Base-by-base conservation (phyloP, 306 rosid genomes). In the Fagus sylvatica region DNA sequence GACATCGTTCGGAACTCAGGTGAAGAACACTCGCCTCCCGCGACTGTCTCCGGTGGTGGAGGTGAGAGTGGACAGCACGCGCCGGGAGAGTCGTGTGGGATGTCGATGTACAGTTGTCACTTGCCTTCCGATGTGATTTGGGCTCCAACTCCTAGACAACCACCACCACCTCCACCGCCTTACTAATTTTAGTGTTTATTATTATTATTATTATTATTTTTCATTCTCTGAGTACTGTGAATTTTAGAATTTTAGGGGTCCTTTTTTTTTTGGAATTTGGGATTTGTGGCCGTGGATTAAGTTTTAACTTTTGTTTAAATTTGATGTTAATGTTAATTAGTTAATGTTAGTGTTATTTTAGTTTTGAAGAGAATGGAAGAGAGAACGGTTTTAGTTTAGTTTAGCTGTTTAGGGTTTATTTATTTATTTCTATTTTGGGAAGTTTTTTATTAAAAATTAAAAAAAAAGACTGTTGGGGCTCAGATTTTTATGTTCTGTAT, bases 81-180 rank as follows among this genome's bases (percentile, higher is more conserved):
- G 40, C 88, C 80, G 4, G 88, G 76, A 1, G 93, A 86, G 37
- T 84, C 97, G 40, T 87, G 95, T 61, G 96, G 88, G 75, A 88
- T 89, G 90, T 59, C 96, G 3, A 88, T 91, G 90, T 95, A 91
- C 75, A 90, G 85, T 85, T 81, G 89, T 72, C 98, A 88, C 54
- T 4, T 88, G 59, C 93, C 93, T 0, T 86, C 94, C 0, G 99
- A 95, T 75, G 93, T 88, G 49, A 86, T 93, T 15, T 95, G 99
- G 99, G 88, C 98, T 57, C 96, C 93, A 2, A 79, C 98, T 0
- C 90, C 96, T 0, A 89, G 99, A 77, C 87, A 79, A 74, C 87
- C 92, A 37, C 84, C 80, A 37, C 89, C 83, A 8, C 87, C 87
- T 3, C 91, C 89, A 11, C 96, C 93, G 2, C 93, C 93, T 69